Evolutionary conservation across 371 early-diverging fungal species (phyloP), one percentile per base, ranked within the genome.

Genomic region (Mortierella sp.): DNA sequence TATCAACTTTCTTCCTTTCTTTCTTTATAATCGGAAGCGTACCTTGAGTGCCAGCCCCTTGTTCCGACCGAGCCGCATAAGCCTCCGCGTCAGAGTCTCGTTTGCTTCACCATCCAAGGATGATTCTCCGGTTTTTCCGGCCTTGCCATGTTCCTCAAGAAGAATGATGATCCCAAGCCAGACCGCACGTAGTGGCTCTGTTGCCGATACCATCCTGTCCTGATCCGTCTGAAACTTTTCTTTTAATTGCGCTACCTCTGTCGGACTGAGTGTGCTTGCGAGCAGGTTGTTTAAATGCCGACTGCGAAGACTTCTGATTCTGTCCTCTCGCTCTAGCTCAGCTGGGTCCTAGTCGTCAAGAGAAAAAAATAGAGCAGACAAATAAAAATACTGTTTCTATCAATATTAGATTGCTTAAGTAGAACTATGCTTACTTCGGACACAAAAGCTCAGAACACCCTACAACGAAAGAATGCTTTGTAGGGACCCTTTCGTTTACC

Each of bases 271-370:
- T 2, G 52, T 57, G 44, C 26, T 62, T 14, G 68, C 56, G 34
- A 72, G 55, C 14, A 67, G 55, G 53, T 46, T 67, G 46, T 67
- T 50, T 26, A 72, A 39, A n/a, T 72, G 68, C 1, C 67, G 49
- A 39, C 73, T 72, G 24, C 73, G 57, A 46, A 72, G 73, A 2
- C 44, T 58, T 48, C 67, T 31, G 30, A 67, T 15, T 6, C 68
- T 48, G 9, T 55, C 73, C 6, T 72, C 63, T 5, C 27, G n/a
- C 43, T 72, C 63, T 32, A 67, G 52, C 26, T 66, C 67, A 5
- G 34, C 14, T 27, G 62, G 73, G 23, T 72, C 73, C 67, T 72
- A 57, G n/a, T n/a, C n/a, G n/a, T n/a, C n/a, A n/a, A n/a, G n/a
- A n/a, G n/a, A n/a, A n/a, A n/a, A n/a, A n/a, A n/a, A n/a, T n/a